Evolutionary conservation across 306 rosid genomes (phyloP), one percentile per base, ranked within the genome.

Genomic region (Trifolium subterraneum): DNA sequence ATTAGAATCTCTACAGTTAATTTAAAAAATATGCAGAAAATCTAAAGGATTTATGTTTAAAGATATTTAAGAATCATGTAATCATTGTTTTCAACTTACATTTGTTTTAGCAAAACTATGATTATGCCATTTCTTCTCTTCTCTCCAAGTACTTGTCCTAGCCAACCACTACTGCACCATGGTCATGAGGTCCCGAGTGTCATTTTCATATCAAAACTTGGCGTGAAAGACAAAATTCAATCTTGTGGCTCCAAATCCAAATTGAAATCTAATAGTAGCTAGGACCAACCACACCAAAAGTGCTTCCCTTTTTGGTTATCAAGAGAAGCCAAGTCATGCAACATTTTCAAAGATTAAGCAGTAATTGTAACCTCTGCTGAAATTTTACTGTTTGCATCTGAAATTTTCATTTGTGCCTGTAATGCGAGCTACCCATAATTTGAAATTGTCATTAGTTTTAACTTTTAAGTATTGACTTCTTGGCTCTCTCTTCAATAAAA

Each of bases 201-300:
- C 73, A 7, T 22, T 79, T 55, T 72, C 68, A 12, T 64, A 25
- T 78, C 50, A 54, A 73, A 56, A 56, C 77, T 56, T 74, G 5
- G 83, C 72, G 78, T 78, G 71, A 74, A 83, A 74, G 81, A 44
- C 65, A 78, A 77, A 29, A 41, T 23, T 36, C 4, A 12, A 16
- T 82, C 31, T 29, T 22, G 61, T 22, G 56, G 8, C 76, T 77
- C 19, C 71, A 36, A 75, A 31, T 63, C 51, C 65, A 47, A 70
- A 50, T 19, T 25, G 76, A 60, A 68, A 22, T 36, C 35, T 16
- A 39, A 59, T 54, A 33, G 15, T 22, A 45, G 50, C 60, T 25
- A 16, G 44, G 42, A 10, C 54, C 72, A 50, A 23, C 72, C 64
- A 35, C 42, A 51, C 41, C 64, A 50, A 1, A 29, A 38, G 73